These are phyloP conservation scores for Claviceps africana DNA, from an alignment of 2,329 filamentous ascomycete genomes.

Conservation along the genomic window DNA sequence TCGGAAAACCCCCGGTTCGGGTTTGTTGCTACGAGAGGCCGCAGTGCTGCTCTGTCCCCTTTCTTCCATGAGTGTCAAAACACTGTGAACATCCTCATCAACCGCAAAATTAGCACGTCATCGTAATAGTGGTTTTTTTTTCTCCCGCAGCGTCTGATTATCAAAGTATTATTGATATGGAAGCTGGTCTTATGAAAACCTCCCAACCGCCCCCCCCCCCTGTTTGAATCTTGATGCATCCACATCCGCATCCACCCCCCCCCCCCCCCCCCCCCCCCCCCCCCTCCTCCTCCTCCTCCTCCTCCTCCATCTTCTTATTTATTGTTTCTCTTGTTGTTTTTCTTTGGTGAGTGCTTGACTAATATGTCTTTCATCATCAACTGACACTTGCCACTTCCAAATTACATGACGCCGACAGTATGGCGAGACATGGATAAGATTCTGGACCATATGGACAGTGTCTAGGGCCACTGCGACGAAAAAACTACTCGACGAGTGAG, in stretches of 20 bases:
- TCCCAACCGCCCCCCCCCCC: no score
- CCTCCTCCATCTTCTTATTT: no score
- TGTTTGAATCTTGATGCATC: no score
- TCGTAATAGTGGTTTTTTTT: no score
- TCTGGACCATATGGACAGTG: neutral
- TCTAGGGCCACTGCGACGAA: neutral
- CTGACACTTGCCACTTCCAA: neutral
- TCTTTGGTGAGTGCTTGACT: neutral
- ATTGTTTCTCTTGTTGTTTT: neutral
- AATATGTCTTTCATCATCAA: neutral
- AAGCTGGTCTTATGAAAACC: no score
- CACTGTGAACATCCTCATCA: neutral
- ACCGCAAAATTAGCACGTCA: neutral
- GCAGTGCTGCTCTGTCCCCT: neutral
- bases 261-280: no score
- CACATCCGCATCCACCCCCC: no score
- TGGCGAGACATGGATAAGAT: neutral
- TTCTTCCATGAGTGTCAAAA: neutral
- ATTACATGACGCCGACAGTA: neutral
- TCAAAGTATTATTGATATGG: neutral
- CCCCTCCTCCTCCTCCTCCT: no score
- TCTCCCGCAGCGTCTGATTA: neutral
- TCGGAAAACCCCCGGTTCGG: neutral
- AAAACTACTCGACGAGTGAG: neutral
- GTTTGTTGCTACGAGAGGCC: no score